Conservation (phyloP, 257 asterid species). For the Primulina eburnea region DNA sequence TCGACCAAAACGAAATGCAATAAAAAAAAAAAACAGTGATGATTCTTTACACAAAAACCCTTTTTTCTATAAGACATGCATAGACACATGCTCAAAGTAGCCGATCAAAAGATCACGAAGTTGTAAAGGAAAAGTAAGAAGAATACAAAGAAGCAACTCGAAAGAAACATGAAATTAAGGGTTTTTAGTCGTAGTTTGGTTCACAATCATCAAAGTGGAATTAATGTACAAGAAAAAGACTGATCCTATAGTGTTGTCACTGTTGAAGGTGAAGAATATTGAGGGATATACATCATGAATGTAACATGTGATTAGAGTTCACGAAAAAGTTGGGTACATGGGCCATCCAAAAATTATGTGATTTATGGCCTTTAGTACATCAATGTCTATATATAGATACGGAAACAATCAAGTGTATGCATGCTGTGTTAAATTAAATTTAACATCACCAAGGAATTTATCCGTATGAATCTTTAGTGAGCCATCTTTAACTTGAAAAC, state of each 20-base stretch:
- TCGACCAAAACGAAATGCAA: not conserved
- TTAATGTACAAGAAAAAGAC: not conserved
- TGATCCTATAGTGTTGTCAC: not conserved
- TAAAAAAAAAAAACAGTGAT: not conserved
- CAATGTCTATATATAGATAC: not conserved
- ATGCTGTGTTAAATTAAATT: too few species aligned
- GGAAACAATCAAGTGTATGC: not conserved
- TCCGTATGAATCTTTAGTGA: too few species aligned
- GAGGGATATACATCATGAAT: not conserved
- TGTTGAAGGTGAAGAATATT: not conserved
- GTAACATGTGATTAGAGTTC: not conserved
- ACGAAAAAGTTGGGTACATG: not conserved
- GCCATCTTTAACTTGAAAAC: too few species aligned
- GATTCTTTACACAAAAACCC: not conserved
- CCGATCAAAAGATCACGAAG: not conserved
- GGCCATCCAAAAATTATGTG: not conserved
- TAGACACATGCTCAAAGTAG: not conserved
- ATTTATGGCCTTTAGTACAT: not conserved
- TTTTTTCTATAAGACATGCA: not conserved
- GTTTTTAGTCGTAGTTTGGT: not conserved
- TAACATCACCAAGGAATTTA: too few species aligned
- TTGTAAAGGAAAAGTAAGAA: not conserved
- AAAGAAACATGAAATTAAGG: not conserved
- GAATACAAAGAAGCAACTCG: too few species aligned
- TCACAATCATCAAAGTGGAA: not conserved